Percentiles rank a stretch among this genome's conserved stretches.
Evolutionary conservation across 495 filamentous ascomycete genomes (phyloP).

Genomic region (Staphylotrichum tortipilum): DNA sequence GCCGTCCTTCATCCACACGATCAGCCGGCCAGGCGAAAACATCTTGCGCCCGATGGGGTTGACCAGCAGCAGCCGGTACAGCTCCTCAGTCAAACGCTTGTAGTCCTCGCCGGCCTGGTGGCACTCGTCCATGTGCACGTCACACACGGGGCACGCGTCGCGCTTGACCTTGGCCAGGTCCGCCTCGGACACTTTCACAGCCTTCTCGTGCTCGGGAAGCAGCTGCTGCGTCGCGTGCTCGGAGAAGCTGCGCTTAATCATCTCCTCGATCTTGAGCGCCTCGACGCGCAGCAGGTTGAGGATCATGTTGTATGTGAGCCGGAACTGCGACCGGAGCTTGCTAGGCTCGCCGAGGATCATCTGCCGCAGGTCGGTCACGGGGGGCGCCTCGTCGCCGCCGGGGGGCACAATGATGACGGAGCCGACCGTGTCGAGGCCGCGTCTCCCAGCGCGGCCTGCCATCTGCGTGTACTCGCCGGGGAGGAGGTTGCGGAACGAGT

Average conservation of each 20-base stretch:
- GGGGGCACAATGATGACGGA: slow-evolving; percentile 87
- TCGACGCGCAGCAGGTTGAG: slow-evolving; percentile 91
- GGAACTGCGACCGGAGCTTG: slow-evolving; percentile 91
- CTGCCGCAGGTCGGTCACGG: slow-evolving; percentile 66
- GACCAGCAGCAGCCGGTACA: slow-evolving; percentile 60
- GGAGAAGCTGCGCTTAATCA: slow-evolving; percentile 99
- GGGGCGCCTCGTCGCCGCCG: slow-evolving; percentile 73
- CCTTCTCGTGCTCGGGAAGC: slow-evolving; percentile 87
- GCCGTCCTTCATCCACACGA: slow-evolving; percentile 65
- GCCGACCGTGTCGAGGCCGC: slow-evolving; percentile 85
- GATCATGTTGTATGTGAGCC: slow-evolving; percentile 99
- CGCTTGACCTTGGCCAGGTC: slow-evolving; percentile 84
- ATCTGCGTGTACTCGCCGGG: slow-evolving; percentile 98
- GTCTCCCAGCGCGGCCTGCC: slow-evolving; percentile 88
- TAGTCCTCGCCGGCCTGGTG: slow-evolving; percentile 75
- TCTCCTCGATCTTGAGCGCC: slow-evolving; percentile 96
- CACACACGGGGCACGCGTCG: slow-evolving; percentile 74
- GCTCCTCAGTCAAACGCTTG: slow-evolving; percentile 59
- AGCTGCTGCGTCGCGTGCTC: slow-evolving; percentile 97
- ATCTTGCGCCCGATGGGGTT: slow-evolving; percentile 74
- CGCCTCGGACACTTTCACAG: slow-evolving; percentile 84
- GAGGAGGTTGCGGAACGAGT: slow-evolving; percentile 78
- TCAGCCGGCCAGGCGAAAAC: slow-evolving; percentile 60
- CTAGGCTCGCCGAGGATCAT: slow-evolving; percentile 97
- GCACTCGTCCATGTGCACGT: slow-evolving; percentile 65